Conservation (phyloP, 2,329 filamentous ascomycete species). For the Aureobasidium lini region DNA sequence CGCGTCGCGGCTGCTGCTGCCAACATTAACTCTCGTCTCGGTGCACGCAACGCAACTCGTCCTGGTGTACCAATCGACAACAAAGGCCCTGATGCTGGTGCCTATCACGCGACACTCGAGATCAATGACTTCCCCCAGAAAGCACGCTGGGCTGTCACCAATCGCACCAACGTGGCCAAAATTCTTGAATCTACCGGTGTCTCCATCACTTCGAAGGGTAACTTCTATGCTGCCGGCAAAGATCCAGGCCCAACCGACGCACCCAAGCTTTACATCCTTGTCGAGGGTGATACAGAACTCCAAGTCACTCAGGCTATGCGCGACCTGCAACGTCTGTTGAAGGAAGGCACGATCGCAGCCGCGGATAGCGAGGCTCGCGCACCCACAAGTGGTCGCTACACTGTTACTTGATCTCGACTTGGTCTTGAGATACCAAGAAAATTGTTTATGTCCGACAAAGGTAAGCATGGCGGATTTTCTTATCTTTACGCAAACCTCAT, state of each 20-base stretch:
- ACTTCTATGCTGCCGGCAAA: slow-evolving; percentile 76
- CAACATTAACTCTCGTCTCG: slow-evolving; percentile 83
- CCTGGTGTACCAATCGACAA: slow-evolving; percentile 95
- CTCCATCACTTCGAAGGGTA: slow-evolving; percentile 95
- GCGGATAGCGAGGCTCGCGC: slow-evolving; percentile 78
- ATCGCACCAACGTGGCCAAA: slow-evolving; percentile 96
- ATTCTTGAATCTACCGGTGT: slow-evolving; percentile 91
- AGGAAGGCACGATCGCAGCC: slow-evolving; percentile 83
- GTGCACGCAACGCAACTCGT: slow-evolving; percentile 76
- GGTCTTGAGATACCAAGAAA: neutral
- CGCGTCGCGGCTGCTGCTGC: slow-evolving; percentile 70
- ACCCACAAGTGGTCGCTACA: slow-evolving; percentile 69
- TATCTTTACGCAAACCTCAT: neutral
- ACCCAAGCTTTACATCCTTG: slow-evolving; percentile 95
- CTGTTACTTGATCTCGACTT: slow-evolving; percentile 42
- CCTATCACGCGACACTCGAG: slow-evolving; percentile 92
- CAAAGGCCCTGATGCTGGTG: slow-evolving; percentile 92
- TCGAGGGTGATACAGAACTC: slow-evolving; percentile 93
- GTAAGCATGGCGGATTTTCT: neutral
- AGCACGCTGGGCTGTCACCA: slow-evolving; percentile 96
- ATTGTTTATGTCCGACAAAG: neutral
- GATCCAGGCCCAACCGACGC: slow-evolving; percentile 66
- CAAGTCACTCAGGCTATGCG: slow-evolving; percentile 84
- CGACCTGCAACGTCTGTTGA: slow-evolving; percentile 79
- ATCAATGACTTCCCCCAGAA: slow-evolving; percentile 99